Evolutionary conservation across 2,329 filamentous ascomycete species (phyloP), one percentile per base, ranked within the genome.

Genomic region (Alternaria sp.): DNA sequence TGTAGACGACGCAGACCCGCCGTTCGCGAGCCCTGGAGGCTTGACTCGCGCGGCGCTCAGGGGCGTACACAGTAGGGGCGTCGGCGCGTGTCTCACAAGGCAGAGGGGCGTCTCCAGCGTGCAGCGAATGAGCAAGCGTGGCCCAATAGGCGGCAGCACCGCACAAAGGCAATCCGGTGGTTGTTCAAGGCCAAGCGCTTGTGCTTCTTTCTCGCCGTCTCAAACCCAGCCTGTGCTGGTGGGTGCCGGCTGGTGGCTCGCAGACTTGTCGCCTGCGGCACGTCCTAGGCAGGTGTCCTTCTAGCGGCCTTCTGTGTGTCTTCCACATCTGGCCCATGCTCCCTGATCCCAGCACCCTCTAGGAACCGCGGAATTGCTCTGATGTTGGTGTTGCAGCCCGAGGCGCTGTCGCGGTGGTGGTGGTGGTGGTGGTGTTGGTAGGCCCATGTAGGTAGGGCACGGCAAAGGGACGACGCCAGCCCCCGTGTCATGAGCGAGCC

Each of bases 301-400:
- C 64, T 63, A 69, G 69, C 66, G 67, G 61, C 53, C 62, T 73
- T 73, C 71, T 42, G 67, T 58, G 58, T 61, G 54, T 42, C 60
- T 62, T 64, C 65, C 60, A 62, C 58, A 62, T 61, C 17, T 53
- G 59, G 62, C 57, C 63, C 58, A 51, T 64, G 64, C 59, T 48
- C 33, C 34, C 52, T 23, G 23, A 58, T 54, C 54, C 64, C 50
- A 45, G 62, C 54, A 31, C 17, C 34, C 58, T 57, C 53, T 54
- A 65, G 60, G 58, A 59, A 60, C 56, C 45, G 62, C 61, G 58
- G 61, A 60, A 58, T 61, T 54, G 60, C 45, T 24, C 34, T 4
- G 17, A 17, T 49, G 48, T 13, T 51, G 45, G 24, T 52, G 46
- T 55, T 57, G 51, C 56, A 41, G 44, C 50, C 48, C 39, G 49